These are phyloP conservation scores for Suillus paluster DNA, from an alignment of 768 basidiomycete genomes.

Conservation along the genomic window DNA sequence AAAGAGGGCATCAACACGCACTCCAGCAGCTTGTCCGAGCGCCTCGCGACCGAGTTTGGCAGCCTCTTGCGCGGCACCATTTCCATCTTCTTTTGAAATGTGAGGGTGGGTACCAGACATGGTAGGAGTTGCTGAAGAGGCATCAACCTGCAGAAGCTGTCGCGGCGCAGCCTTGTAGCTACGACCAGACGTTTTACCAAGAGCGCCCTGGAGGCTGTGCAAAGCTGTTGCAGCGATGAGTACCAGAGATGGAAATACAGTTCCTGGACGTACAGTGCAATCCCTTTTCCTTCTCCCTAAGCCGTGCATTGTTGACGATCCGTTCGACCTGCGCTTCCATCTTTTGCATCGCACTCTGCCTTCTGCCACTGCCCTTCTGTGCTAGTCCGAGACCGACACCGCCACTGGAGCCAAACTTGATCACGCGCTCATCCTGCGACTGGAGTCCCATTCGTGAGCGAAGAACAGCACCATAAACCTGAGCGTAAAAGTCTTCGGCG, in stretches of 20 bases:
- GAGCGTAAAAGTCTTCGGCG: slow-evolving; percentile 97
- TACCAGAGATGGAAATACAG: background rate
- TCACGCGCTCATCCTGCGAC: slow-evolving; percentile 73
- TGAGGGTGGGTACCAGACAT: slow-evolving; percentile 48
- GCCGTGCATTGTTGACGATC: slow-evolving; percentile 89
- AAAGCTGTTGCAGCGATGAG: slow-evolving; percentile 47
- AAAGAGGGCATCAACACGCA: slow-evolving; percentile 31
- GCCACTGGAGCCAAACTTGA: slow-evolving; percentile 83
- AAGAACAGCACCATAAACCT: slow-evolving; percentile 87
- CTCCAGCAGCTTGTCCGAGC: slow-evolving; percentile 63
- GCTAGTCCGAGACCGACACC: slow-evolving; percentile 85
- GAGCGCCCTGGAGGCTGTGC: slow-evolving; percentile 86
- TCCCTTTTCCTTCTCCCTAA: slow-evolving; percentile 85
- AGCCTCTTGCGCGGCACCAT: slow-evolving; percentile 71
- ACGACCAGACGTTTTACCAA: slow-evolving; percentile 92
- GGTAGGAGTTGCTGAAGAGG: slow-evolving; percentile 42
- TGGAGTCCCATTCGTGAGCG: slow-evolving; percentile 79
- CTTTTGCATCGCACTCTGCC: slow-evolving; percentile 87
- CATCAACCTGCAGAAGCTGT: slow-evolving; percentile 89
- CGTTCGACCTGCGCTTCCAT: slow-evolving; percentile 97
- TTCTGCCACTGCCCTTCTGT: slow-evolving; percentile 61
- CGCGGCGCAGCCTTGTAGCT: slow-evolving; percentile 97
- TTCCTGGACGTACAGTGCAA: slow-evolving; percentile 48
- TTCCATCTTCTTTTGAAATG: slow-evolving; percentile 59
- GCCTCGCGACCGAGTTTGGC: slow-evolving; percentile 77